Conservation (phyloP, 805 yeast genomes). For the Yamadazyma takamatsuzukensis region DNA sequence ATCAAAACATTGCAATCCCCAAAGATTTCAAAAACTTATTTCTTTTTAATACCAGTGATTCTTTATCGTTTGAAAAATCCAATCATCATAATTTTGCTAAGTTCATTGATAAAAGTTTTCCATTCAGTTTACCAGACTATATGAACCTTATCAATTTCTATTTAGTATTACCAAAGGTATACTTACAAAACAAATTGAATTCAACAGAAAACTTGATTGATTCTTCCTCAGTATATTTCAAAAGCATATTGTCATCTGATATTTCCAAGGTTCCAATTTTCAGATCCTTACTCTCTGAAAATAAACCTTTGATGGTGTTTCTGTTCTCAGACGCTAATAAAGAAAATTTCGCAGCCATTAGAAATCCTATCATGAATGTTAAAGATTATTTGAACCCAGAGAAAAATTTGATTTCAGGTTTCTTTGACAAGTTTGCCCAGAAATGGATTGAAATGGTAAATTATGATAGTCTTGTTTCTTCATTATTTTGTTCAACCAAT, state of each 20-base stretch:
- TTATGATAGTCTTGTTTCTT: conserved; percentile 32
- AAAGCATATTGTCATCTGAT: conserved; percentile 10
- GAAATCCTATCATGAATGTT: conserved; percentile 18
- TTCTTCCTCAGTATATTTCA: conserved; percentile 10
- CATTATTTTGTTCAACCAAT: conserved; percentile 42
- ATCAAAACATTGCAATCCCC: conserved; percentile 26
- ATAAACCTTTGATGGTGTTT: conserved; percentile 37
- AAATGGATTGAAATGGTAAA: conserved; percentile 35
- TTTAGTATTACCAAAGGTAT: conserved; percentile 33
- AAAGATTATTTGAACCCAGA: conserved; percentile 16
- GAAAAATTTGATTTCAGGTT: conserved; percentile 19
- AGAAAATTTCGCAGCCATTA: conserved; percentile 6
- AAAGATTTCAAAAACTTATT: conserved; percentile 30
- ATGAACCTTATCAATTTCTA: conserved; percentile 34
- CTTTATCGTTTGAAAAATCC: conserved; percentile 2
- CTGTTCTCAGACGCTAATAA: conserved; percentile 15
- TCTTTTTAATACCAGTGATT: conserved; percentile 30
- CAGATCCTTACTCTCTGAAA: conserved; percentile 17
- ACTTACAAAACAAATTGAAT: conserved; percentile 8
- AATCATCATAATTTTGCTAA: conserved; percentile 15
- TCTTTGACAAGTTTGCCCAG: conserved; percentile 41
- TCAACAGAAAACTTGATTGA: conserved; percentile 1
- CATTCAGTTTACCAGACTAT: conserved; percentile 35
- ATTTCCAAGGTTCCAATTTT: conserved; percentile 21
- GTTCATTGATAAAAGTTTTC: conserved; percentile 28